Conservation (phyloP, 768 basidiomycete species). For the Boletellus ananas region DNA sequence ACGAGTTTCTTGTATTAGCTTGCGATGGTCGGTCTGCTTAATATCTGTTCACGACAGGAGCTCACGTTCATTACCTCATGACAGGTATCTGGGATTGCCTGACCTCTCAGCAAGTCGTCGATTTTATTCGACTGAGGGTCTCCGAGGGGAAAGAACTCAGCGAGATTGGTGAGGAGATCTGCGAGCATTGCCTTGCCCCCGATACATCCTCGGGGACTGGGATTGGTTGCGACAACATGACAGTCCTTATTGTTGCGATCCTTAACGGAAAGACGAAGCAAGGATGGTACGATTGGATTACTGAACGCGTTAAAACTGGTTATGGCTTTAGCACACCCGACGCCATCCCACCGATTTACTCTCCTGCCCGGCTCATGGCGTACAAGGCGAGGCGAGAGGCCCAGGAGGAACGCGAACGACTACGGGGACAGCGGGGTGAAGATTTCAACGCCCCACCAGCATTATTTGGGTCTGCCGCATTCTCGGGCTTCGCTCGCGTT, state of each 20-base stretch:
- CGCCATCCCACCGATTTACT: constrained; percentile 71
- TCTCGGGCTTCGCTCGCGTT: constrained; percentile 52
- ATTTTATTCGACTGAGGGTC: constrained; percentile 80
- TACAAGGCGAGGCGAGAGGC: constrained; percentile 63
- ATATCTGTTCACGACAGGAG: neutral
- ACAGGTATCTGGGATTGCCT: constrained; percentile 98
- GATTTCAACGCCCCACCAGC: constrained; percentile 22
- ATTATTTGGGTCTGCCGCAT: constrained; percentile 35
- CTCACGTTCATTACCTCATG: constrained; percentile 5
- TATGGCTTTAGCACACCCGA: constrained; percentile 79
- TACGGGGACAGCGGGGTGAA: constrained; percentile 35
- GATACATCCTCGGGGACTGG: constrained; percentile 88
- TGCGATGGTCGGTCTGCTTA: constrained; percentile 77
- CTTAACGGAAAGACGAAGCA: constrained; percentile 84
- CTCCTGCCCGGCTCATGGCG: constrained; percentile 56
- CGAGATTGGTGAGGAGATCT: constrained; percentile 88
- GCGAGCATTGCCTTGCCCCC: constrained; percentile 91
- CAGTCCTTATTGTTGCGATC: constrained; percentile 84
- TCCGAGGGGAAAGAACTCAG: constrained; percentile 71
- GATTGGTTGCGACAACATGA: constrained; percentile 99
- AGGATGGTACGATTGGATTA: constrained; percentile 91
- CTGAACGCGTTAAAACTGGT: constrained; percentile 69
- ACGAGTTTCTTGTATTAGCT: constrained; percentile 95
- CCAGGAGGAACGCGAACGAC: constrained; percentile 45
- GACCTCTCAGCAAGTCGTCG: constrained; percentile 86